Evolutionary conservation across 176 grass and related monocot species (phyloP).

Genomic region (Bolboschoenus planiculmis): DNA sequence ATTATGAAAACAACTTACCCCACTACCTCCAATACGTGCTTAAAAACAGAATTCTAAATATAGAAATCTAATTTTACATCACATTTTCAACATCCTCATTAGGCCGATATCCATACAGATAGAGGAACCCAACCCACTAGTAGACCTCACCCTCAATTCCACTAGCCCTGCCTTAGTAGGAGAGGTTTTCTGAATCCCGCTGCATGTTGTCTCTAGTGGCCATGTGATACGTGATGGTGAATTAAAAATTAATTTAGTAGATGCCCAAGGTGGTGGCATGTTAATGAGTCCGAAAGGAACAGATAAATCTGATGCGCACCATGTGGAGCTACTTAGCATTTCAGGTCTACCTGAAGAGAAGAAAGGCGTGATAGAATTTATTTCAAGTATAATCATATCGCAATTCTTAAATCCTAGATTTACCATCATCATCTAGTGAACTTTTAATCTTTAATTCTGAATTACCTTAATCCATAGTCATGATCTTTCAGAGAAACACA

Average conservation of each 20-base stretch:
- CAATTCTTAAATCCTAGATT: no score
- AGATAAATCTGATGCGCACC: conserved; percentile 70
- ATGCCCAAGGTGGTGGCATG: conserved; percentile 81
- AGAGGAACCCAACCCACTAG: conserved; percentile 69
- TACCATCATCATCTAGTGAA: conserved; percentile 73
- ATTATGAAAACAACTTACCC: no score
- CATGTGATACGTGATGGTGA: conserved; percentile 74
- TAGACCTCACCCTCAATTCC: conserved; percentile 65
- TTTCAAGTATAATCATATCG: no score
- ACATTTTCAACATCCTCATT: no score
- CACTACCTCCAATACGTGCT: no score
- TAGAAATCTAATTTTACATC: no score
- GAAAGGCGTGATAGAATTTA: conserved; percentile 25
- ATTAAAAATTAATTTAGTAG: conserved; percentile 97
- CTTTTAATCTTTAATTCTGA: no score
- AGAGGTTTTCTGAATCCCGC: conserved; percentile 62
- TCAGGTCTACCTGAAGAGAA: conserved; percentile 38
- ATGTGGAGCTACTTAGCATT: conserved; percentile 85
- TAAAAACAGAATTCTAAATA: no score
- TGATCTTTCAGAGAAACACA: no score
- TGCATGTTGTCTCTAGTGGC: conserved; percentile 60
- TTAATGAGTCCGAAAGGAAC: conserved; percentile 87
- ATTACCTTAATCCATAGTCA: no score
- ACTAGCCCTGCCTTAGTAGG: conserved; percentile 76
- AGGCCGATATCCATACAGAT: conserved; percentile 75